Evolutionary conservation across 345 rosid species (phyloP), one percentile per base, ranked within the genome.

Genomic region (Salix brachista): DNA sequence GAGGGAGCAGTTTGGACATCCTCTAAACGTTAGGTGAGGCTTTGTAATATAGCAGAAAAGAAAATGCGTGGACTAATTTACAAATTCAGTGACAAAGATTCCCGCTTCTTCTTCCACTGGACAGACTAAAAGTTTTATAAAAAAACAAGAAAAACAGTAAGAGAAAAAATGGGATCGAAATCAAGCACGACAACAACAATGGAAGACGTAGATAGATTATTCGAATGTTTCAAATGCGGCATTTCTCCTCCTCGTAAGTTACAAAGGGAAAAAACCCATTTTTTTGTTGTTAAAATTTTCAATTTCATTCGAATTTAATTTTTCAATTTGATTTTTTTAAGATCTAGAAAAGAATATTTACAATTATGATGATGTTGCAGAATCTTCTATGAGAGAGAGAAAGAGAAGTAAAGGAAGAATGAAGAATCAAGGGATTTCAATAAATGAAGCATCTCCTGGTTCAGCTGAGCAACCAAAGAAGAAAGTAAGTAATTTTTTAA

Each of bases 201-300:
- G 94, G 98, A 93, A 80, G 94, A 93, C 78, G 97, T 95, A 0
- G 98, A 95, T 84, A 84, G 98, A 25, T 82, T 95, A 86, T 95
- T 91, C 54, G 82, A 88, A 75, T 95, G 99, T 85, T 95, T 95
- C 89, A 95, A 91, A 75, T 93, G 98, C 82, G 99, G 99, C 50
- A 79, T 95, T 69, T 88, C 97, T 84, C 97, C 99, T 72, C 97
- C 99, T 68, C 78, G 99, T 95, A 81, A 87, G 90, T 74, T 71
- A 44, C 42, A 46, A 46, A 46, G 6, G 18, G n/a, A n/a, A 46
- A 46, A 12, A 46, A 46, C 19, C 18, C 18, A 12, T 12, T 46
- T 14, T 4, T 46, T 65, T 18, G n/a, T 36, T 52, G 21, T 54
- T 28, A 25, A 26, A 30, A 69, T 54, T 52, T 52, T 26, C 37